A percentile compares a stretch with the other conserved stretches of the same genome.
These are phyloP conservation scores for Gymnopus androsaceus DNA, from an alignment of 1,284 basidiomycete species.

Conservation along the genomic window DNA sequence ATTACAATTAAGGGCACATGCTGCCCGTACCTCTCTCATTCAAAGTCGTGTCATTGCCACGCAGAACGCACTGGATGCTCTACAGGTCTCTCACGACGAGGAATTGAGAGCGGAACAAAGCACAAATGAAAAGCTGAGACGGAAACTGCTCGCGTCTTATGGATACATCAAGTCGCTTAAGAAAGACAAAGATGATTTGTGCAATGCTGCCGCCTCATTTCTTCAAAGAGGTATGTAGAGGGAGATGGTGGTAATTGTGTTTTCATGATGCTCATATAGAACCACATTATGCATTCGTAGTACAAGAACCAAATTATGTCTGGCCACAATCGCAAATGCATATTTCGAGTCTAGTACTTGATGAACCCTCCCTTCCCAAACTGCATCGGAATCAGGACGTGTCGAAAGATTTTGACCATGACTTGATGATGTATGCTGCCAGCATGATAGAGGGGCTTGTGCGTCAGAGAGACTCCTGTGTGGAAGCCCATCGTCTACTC, in stretches of 20 bases:
- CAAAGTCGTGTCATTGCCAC: constrained; percentile 50
- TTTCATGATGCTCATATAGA: constrained; percentile 8
- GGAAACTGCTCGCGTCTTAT: constrained; percentile 39
- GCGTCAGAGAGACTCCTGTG: constrained; percentile 46
- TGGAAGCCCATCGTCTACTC: constrained; percentile 43
- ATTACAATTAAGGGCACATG: constrained; percentile 40
- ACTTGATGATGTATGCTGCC: constrained; percentile 38
- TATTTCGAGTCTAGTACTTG: constrained; percentile 43
- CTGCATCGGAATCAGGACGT: constrained; percentile 10
- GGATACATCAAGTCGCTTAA: constrained; percentile 39
- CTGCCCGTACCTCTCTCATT: constrained; percentile 45
- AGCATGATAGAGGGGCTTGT: constrained; percentile 46
- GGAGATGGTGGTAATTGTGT: constrained; percentile 1
- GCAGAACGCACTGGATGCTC: constrained; percentile 53
- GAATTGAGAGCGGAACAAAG: constrained; percentile 43
- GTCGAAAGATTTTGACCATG: constrained; percentile 16
- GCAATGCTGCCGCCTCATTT: constrained; percentile 53
- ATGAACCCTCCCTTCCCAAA: constrained; percentile 29
- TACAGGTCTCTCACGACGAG: constrained; percentile 39
- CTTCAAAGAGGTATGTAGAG: constrained; percentile 56
- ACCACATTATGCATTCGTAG: constrained; percentile 33
- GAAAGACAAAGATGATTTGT: constrained; percentile 53
- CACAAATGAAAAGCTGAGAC: constrained; percentile 38
- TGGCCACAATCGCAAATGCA: constrained; percentile 55
- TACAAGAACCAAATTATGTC: constrained; percentile 49